These are phyloP conservation scores for Zancudomyces culisetae DNA, from an alignment of 371 early-diverging fungal genomes.

Conservation along the genomic window DNA sequence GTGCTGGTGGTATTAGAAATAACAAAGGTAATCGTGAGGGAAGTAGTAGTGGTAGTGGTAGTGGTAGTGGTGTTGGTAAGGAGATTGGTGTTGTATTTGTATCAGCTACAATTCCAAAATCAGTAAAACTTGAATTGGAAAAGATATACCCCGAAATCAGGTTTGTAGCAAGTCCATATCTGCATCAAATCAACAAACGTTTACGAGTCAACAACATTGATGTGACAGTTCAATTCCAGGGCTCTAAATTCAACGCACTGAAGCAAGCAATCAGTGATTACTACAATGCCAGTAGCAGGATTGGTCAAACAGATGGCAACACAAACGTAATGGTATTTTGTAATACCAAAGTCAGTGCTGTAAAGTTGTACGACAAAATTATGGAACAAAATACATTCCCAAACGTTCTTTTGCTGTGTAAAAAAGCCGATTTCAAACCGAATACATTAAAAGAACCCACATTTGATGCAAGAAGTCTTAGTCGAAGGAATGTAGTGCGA, in stretches of 20 bases:
- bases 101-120: constrained; percentile 73
- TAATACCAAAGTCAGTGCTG: constrained; percentile 49
- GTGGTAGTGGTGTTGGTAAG: too few species aligned
- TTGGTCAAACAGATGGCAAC: constrained; percentile 14
- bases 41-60: constrained; percentile 11
- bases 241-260: constrained; percentile 15
- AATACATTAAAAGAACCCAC: neutral
- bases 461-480: too few species aligned
- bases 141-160: constrained; percentile 30
- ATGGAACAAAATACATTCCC: too few species aligned
- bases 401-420: neutral
- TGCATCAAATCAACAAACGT: constrained; percentile 60
- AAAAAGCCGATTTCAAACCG: constrained; percentile 13
- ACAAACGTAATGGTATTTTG: constrained; percentile 50
- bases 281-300: too few species aligned
- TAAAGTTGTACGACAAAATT: neutral
- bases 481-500: too few species aligned
- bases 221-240: constrained; percentile 38
- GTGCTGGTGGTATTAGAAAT: neutral
- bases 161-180: constrained; percentile 57
- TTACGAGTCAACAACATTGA: constrained; percentile 65
- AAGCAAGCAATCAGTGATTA: constrained; percentile 14
- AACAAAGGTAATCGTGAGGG: constrained; percentile 5
- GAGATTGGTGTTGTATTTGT: constrained; percentile 30
- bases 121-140: constrained; percentile 41